Base-by-base conservation (phyloP, 2,329 filamentous ascomycete species). In the Chrysosphaeria jannelii region DNA sequence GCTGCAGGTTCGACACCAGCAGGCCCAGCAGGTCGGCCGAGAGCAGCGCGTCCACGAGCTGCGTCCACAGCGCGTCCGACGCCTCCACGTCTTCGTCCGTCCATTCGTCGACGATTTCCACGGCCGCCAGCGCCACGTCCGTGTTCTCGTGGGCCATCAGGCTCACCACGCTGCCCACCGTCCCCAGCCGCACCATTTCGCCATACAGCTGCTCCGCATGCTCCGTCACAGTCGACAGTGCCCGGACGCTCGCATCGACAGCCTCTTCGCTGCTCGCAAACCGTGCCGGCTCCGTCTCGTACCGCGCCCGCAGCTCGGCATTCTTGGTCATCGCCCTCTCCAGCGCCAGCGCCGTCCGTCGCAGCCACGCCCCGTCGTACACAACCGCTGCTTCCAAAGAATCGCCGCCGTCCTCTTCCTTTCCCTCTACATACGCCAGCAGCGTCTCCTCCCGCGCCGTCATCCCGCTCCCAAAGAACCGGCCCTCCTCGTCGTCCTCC, bases 401-500 rank as follows among this genome's bases (percentile, higher is more conserved):
- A 15, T 39, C 40, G 6, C 36, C 39, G 23, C 44, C 41, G 13
- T 40, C 41, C 8, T 41, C 29, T 19, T 40, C 36, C 11, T 43
- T 44, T 30, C 26, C 27, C 6, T 91, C 76, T 30, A 97, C 62
- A 38, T 70, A 93, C 43, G 93, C 72, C 36, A 97, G 56, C 11
- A 85, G 74, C 34, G 78, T 61, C 3, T 65, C 67, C 32, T 88
- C 76, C 33, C 75, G 57, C 27, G 66, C 57, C 13, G 69, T 75
- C 35, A 97, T 69, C 16, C 85, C 85, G 25, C 78, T 74, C 20
- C 81, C 85, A 35, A 91, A 97, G 50, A 97, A 97, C 8, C 85
- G 67, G 1, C 81, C 85, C 31, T 89, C 85, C 25, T 90, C 76
- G 35, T 90, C 79, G 33, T 81, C 72, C 26, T 36, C n/a, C n/a